Conservation (phyloP, 345 rosid species). For the Conringia planisiliqua region DNA sequence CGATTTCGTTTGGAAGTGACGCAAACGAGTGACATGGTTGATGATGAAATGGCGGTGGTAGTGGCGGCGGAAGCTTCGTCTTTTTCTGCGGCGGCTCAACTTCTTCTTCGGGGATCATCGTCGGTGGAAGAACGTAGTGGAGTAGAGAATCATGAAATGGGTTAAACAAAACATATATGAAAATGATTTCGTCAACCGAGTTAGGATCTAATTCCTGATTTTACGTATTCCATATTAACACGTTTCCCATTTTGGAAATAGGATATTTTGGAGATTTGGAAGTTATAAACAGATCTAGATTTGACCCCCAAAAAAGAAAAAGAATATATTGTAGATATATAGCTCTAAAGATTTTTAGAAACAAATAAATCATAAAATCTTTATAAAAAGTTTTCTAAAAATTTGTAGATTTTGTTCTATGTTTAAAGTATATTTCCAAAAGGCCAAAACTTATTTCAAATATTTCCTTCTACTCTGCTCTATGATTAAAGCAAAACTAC, state of each 20-base stretch:
- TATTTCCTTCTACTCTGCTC: not conserved
- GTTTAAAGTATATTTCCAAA: not conserved
- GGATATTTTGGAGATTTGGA: not conserved
- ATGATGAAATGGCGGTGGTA: not conserved
- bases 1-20: conserved; percentile 48
- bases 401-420: no score
- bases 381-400: no score
- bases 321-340: no score
- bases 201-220: no score
- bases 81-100: conserved; percentile 13
- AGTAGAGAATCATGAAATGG: not conserved
- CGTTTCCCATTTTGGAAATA: not conserved
- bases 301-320: no score
- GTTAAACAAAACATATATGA: no score
- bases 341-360: not conserved
- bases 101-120: conserved; percentile 2
- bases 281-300: not conserved
- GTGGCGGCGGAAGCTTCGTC: not conserved
- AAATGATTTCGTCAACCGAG: no score
- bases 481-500: no score
- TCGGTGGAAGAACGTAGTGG: not conserved
- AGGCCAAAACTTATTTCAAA: not conserved
- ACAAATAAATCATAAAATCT: no score
- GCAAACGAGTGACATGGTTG: not conserved
- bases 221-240: not conserved